phyloP scores from a whole-genome alignment of 2,329 filamentous ascomycete genomes.

The Dactylellina haptotyla region DNA sequence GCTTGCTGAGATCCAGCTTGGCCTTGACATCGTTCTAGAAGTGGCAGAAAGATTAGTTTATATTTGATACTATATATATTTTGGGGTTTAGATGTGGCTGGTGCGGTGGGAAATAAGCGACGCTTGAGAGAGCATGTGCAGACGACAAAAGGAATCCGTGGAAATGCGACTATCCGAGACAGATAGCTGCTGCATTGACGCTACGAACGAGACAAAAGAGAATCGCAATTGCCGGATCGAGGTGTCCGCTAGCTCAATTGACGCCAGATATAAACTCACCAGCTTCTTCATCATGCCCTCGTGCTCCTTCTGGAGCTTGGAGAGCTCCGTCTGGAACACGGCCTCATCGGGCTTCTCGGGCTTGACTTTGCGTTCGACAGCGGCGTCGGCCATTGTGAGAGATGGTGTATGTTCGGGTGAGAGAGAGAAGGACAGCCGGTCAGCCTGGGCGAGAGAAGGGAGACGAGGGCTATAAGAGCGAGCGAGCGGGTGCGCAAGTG shows the following conservation, averaged over 20 bases:
- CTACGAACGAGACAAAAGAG: neutral
- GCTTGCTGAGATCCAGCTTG: conserved; percentile 84
- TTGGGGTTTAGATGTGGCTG: too few relatives aligned
- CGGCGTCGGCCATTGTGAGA: conserved; percentile 61
- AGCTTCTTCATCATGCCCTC: conserved; percentile 77
- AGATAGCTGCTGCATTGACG: neutral
- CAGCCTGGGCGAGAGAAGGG: neutral
- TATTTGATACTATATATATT: neutral
- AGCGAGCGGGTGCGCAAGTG: neutral
- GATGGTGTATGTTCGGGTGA: conserved; percentile 49
- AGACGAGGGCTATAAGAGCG: conserved; percentile 11
- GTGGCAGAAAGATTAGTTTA: neutral
- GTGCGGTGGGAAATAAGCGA: neutral
- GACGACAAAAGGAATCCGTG: conserved; percentile 11
- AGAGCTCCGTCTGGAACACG: conserved; percentile 80
- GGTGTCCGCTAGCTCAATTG: neutral
- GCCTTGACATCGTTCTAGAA: conserved; percentile 81
- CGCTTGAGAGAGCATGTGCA: conserved; percentile 5
- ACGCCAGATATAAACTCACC: conserved; percentile 64
- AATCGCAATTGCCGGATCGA: neutral
- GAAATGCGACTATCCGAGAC: too few relatives aligned
- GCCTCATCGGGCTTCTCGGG: conserved; percentile 90
- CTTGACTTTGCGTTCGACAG: conserved; percentile 65
- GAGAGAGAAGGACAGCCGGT: conserved; percentile 30
- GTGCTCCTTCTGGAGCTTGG: conserved; percentile 87